Evolutionary conservation across 768 basidiomycete species (phyloP).

Genomic region (Amanita phalloides): DNA sequence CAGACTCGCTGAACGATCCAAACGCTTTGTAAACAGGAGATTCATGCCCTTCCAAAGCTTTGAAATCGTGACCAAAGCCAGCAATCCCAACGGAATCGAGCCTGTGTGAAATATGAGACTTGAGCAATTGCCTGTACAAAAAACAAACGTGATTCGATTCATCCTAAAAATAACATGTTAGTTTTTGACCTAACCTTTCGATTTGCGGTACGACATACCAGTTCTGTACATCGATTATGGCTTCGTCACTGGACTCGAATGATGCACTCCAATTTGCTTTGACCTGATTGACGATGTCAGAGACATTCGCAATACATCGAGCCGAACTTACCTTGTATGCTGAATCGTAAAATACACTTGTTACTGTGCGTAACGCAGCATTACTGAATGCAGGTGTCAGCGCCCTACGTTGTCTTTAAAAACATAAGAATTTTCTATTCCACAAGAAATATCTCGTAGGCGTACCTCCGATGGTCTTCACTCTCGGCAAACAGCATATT

Average conservation of each 20-base stretch:
- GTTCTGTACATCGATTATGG: conserved; percentile 34
- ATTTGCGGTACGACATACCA: conserved; percentile 21
- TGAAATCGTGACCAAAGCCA: conserved; percentile 50
- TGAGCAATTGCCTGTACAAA: too few species aligned
- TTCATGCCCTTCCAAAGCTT: conserved; percentile 35
- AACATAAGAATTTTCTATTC: not conserved
- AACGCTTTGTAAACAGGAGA: conserved; percentile 31
- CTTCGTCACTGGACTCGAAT: conserved; percentile 17
- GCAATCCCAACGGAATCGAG: conserved; percentile 50
- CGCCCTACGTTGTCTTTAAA: conserved; percentile 32
- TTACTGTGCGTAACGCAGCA: conserved; percentile 8
- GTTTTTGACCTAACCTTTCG: not conserved
- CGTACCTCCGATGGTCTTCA: conserved; percentile 35
- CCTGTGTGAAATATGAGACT: conserved; percentile 14
- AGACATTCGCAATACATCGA: not conserved
- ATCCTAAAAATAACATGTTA: conserved; percentile 18
- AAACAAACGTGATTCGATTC: conserved; percentile 31
- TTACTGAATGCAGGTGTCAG: not conserved
- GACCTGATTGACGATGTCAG: conserved; percentile 15
- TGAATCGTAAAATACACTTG: conserved; percentile 38
- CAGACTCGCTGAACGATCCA: conserved; percentile 19
- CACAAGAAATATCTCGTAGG: not conserved
- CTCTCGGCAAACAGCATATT: conserved; percentile 30
- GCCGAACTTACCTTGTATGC: conserved; percentile 30
- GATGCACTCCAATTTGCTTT: conserved; percentile 19